Evolutionary conservation across 1,284 basidiomycete species (phyloP).

Genomic region (Coriolopsis trogii): DNA sequence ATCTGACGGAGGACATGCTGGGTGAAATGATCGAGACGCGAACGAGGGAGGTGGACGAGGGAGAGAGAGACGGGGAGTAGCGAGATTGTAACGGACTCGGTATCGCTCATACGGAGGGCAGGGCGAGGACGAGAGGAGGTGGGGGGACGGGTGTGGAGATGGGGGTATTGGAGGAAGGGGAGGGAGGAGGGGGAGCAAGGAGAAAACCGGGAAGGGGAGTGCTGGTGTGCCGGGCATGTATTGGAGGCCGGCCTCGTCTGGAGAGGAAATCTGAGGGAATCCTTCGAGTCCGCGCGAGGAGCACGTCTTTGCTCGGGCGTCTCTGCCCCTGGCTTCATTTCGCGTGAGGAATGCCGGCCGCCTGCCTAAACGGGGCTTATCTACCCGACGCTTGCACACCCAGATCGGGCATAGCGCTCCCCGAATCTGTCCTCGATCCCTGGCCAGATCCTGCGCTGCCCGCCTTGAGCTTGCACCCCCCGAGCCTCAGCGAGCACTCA

Average conservation of each 20-base stretch:
- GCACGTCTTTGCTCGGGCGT: conserved; percentile 1
- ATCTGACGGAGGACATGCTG: conserved; percentile 69
- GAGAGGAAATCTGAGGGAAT: conserved; percentile 3
- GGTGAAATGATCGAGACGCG: conserved; percentile 58
- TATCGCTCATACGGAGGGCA: conserved; percentile 22
- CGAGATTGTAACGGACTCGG: conserved; percentile 55
- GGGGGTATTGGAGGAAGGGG: conserved; percentile 9
- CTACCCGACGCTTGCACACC: conserved; percentile 19
- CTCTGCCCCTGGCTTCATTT: conserved; percentile 9
- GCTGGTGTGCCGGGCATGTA: conserved; percentile 10
- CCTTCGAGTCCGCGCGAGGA: neutral
- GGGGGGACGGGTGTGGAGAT: conserved; percentile 1
- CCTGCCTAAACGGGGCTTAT: conserved; percentile 16
- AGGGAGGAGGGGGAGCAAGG: conserved; percentile 3
- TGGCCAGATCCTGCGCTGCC: no score
- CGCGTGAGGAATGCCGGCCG: conserved; percentile 11
- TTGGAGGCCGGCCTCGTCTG: conserved; percentile 17
- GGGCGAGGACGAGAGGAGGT: neutral
- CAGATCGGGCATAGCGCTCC: conserved; percentile 14
- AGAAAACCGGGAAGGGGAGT: conserved; percentile 9
- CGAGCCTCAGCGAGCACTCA: no score
- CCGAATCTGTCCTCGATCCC: no score
- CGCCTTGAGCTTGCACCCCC: no score
- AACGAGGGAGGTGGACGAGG: conserved; percentile 69
- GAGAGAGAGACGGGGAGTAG: conserved; percentile 70